phyloP scores from a whole-genome alignment of 306 rosid species.

The Dalbergia cochinchinensis region DNA sequence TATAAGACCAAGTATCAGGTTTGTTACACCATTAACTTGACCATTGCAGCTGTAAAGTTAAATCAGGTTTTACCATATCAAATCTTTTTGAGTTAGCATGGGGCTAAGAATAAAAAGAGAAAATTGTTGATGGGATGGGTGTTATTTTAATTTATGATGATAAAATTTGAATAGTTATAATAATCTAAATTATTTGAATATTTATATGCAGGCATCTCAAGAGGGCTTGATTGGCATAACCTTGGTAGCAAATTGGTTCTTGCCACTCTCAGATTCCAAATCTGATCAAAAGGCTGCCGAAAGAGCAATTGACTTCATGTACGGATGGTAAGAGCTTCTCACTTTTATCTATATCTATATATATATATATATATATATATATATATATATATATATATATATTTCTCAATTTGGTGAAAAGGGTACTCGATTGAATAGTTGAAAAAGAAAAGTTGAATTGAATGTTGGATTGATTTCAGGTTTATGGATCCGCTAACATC shows the following conservation, averaged over 20 bases:
- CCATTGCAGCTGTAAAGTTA: neutral
- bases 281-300: constrained; percentile 40
- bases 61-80: neutral
- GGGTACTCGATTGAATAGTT: neutral
- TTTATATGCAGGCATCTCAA: constrained; percentile 47
- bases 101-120: neutral
- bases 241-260: constrained; percentile 47
- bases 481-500: constrained; percentile 62
- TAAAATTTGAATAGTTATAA: neutral
- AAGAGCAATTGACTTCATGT: constrained; percentile 56
- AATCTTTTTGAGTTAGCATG: neutral
- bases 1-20: constrained; percentile 47
- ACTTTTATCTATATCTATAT: too few species aligned
- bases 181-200: neutral
- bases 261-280: constrained; percentile 46
- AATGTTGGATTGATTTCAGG: constrained; percentile 38
- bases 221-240: constrained; percentile 66
- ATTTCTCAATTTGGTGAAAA: neutral
- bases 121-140: neutral
- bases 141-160: neutral
- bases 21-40: neutral
- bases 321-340: constrained; percentile 56
- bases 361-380: too few species aligned
- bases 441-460: neutral
- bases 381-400: too few species aligned